Conservation (phyloP, 1,284 basidiomycete species). For the Ceratobasidium sp. region DNA sequence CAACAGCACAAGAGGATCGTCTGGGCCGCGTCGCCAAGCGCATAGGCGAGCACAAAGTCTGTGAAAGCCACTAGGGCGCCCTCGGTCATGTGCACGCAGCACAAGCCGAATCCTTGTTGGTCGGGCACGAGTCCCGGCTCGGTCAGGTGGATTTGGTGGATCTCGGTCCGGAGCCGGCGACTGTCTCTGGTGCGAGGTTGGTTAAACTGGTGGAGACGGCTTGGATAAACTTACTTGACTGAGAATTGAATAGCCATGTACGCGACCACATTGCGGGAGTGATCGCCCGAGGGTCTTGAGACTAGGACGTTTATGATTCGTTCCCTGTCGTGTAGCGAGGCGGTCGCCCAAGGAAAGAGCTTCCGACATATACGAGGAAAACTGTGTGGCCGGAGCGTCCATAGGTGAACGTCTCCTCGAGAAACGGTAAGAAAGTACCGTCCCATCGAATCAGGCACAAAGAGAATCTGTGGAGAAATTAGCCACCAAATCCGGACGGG, state of each 20-base stretch:
- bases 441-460: conserved; percentile 36
- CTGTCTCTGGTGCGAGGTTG: neutral
- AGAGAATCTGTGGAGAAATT: conserved; percentile 6
- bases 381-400: conserved; percentile 32
- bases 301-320: conserved; percentile 16
- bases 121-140: neutral
- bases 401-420: neutral
- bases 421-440: conserved; percentile 32
- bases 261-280: neutral
- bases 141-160: conserved; percentile 23
- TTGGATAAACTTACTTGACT: neutral
- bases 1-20: conserved; percentile 36
- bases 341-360: neutral
- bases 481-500: too few relatives aligned
- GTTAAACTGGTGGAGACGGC: too few relatives aligned
- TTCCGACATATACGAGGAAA: conserved; percentile 16
- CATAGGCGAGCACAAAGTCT: conserved; percentile 32
- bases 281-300: neutral
- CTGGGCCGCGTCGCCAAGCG: conserved; percentile 24
- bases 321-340: neutral
- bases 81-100: conserved; percentile 20
- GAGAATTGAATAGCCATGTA: conserved; percentile 29
- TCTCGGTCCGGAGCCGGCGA: conserved; percentile 38
- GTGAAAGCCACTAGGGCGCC: conserved; percentile 38
- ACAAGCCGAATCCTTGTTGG: conserved; percentile 3